Evolutionary conservation across 768 basidiomycete species (phyloP), one percentile per base, ranked within the genome.

Genomic region (Hericium alpestre): DNA sequence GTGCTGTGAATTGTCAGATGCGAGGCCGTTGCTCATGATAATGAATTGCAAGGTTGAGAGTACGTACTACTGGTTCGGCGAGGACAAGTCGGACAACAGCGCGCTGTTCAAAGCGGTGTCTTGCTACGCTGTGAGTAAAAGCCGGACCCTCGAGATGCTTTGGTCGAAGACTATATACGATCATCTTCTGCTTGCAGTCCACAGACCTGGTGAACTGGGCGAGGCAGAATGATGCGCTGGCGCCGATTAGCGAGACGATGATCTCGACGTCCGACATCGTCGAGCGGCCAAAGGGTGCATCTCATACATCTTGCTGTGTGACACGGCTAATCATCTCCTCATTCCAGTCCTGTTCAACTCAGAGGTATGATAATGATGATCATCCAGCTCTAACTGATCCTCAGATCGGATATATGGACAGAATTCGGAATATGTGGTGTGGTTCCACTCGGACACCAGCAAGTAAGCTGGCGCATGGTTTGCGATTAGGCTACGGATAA

Each of bases 341-440:
- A 2, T 38, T 20, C 13, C 48, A 83, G 81, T 82, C 7, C 62
- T 82, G 1, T 82, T 75, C 68, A 82, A 83, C 66, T 68, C 72
- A 63, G 73, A 71, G 63, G 80, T 79, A 41, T 15, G 67, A 57
- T 11, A 0, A 16, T 37, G 27, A 55, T 32, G 8, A 2, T 32
- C 32, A 7, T 32, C 9, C 32, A 32, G 32, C 32, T 32, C 9
- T 32, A 0, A 7, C 32, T 7, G 2, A 32, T 6, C 41, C 32
- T 22, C 16, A 38, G 11, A 25, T 20, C n/a, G 15, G 11, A 38
- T 9, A 25, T 47, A 22, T 3, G 8, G 18, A 20, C 52, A 83
- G 81, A 82, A 77, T 61, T 71, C 71, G 7, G 79, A 82, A 71
- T 83, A 82, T 64, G 82, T 83, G 20, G 82, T 84, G 81, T 84